A percentile compares a stretch with the other conserved stretches of the same genome.
phyloP scores from a whole-genome alignment of 2,329 filamentous ascomycete species.

The Sclerotinia trifoliorum region DNA sequence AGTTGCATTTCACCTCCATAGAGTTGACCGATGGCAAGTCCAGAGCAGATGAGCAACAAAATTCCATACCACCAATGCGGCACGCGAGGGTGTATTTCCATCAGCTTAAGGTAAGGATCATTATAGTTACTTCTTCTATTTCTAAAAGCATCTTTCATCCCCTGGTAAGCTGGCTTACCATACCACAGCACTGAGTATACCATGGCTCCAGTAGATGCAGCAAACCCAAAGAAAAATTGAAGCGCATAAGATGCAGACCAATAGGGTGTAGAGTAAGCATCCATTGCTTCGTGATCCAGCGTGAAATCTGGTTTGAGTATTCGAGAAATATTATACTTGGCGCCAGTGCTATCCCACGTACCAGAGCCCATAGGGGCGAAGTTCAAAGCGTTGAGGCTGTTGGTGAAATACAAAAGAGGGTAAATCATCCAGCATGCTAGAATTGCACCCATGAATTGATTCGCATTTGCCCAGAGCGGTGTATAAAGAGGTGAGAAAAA shows the following conservation, averaged over 20 bases:
- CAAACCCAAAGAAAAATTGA: conserved; percentile 47
- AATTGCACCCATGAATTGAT: conserved; percentile 37
- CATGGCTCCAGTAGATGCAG: conserved; percentile 46
- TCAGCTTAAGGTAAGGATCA: conserved; percentile 47
- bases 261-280: conserved; percentile 14
- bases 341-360: conserved; percentile 64
- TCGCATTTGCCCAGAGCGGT: conserved; percentile 41
- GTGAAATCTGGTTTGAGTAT: conserved; percentile 52
- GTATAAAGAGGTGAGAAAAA: conserved; percentile 30
- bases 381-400: conserved; percentile 43
- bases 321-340: conserved; percentile 60
- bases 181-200: conserved; percentile 46
- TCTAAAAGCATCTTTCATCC: conserved; percentile 31
- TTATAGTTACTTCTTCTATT: conserved; percentile 25
- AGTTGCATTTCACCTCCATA: conserved; percentile 57
- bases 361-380: conserved; percentile 47
- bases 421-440: conserved; percentile 40
- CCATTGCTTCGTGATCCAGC: conserved; percentile 31
- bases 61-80: conserved; percentile 61
- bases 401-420: conserved; percentile 45
- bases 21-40: conserved; percentile 42
- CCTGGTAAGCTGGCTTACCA: conserved; percentile 42
- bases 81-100: conserved; percentile 50
- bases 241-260: conserved; percentile 44
- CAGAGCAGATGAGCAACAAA: conserved; percentile 45